phyloP scores from a whole-genome alignment of 73 alveolate genomes.

The Chromera velia region DNA sequence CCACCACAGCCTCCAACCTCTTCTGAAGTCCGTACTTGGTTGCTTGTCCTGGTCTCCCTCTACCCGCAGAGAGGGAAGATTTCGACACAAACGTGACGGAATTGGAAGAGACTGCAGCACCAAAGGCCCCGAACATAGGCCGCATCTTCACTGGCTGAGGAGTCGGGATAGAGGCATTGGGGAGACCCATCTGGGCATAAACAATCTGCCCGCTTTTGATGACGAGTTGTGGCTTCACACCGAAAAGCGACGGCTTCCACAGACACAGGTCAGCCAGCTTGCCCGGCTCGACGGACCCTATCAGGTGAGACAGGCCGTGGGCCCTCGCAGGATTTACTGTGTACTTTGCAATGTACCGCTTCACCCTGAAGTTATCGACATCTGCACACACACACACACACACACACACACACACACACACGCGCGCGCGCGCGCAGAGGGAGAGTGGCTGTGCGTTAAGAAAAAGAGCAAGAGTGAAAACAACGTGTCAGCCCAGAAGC shows the following conservation, averaged over 20 bases:
- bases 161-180: conserved; percentile 46
- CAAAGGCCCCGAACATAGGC: not conserved
- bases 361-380: not conserved
- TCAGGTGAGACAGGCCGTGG: conserved; percentile 39
- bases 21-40: conserved; percentile 14
- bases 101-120: not conserved
- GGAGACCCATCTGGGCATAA: conserved; percentile 47
- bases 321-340: conserved; percentile 42
- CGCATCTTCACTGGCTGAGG: conserved; percentile 47
- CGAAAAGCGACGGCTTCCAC: conserved; percentile 34
- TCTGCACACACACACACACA: no score
- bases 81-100: not conserved
- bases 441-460: not conserved
- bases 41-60: conserved; percentile 7
- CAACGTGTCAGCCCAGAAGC: no score
- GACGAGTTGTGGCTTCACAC: conserved; percentile 38
- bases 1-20: conserved; percentile 24
- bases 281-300: conserved; percentile 38
- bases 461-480: not conserved
- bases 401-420: not conserved
- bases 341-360: conserved; percentile 38
- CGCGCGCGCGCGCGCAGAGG: not conserved
- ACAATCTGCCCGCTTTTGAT: conserved; percentile 43
- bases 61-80: not conserved
- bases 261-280: conserved; percentile 38